Evolutionary conservation across 352 stramenopile genomes (phyloP), one percentile per base, ranked within the genome.

Genomic region (Phytophthora idaei): DNA sequence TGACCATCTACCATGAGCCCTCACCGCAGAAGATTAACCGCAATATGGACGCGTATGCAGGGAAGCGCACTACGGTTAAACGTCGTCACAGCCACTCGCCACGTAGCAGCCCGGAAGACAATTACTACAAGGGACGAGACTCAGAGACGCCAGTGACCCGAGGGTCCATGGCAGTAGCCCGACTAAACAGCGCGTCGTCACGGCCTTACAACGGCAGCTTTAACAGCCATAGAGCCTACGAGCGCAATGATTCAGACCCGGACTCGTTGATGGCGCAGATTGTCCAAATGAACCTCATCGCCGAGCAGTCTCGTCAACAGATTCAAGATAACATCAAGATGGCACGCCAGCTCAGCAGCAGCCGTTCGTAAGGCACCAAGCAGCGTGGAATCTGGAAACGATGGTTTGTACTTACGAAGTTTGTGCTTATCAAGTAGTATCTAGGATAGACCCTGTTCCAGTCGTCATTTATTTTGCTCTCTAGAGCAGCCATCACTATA

Each of bases 281-380:
- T 69, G 81, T 90, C 65, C 76, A 85, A 62, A 89, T 91, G 80
- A 91, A 90, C 67, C 77, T 91, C 64, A 87, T 86, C 45, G 83
- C 83, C 36, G 83, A 91, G 65, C 76, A 90, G 31, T 85, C 79
- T 47, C 73, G 77, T 25, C 74, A 87, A 67, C 78, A 87, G 67
- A 77, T 90, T 46, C 67, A 83, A 51, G 74, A 85, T 46, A 88
- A 87, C 55, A 64, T 88, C 58, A 85, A 85, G 64, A 53, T 87
- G 36, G 79, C 78, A 27, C 73, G 79, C 53, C 75, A 81, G 46
- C 69, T 83, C 48, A 66, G 74, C 37, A 64, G 45, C 59, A 64
- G 47, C 32, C 77, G 72, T 9, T 47, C 57, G 15, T 65, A 28
- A 64, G 21, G 39, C 28, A 27, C 9, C 21, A 57, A 25, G 11